These are phyloP conservation scores for Pelargonium australe DNA, from an alignment of 441 rosid species.

Conservation along the genomic window DNA sequence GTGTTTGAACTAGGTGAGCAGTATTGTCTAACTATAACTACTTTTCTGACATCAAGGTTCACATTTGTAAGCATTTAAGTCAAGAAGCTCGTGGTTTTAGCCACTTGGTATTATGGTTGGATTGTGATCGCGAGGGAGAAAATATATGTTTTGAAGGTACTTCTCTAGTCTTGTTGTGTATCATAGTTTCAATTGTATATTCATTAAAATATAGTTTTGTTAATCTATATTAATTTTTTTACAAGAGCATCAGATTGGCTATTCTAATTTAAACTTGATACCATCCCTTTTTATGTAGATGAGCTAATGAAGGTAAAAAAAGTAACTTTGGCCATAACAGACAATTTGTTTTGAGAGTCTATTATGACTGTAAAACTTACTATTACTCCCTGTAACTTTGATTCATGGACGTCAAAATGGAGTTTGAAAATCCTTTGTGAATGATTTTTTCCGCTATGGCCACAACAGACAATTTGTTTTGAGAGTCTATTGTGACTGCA, in stretches of 20 bases:
- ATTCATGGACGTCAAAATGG: background rate
- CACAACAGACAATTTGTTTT: background rate
- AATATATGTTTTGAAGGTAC: constrained; percentile 96
- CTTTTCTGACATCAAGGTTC: constrained; percentile 45
- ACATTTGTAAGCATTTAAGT: constrained; percentile 71
- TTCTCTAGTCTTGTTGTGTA: constrained; percentile 11
- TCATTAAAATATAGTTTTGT: background rate
- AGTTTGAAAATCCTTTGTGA: background rate
- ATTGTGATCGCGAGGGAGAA: constrained; percentile 97
- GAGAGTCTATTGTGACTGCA: background rate
- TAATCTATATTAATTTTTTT: too few species aligned
- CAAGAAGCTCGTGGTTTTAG: constrained; percentile 82
- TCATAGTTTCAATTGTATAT: background rate
- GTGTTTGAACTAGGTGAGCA: background rate
- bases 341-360: background rate
- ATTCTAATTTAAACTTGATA: too few species aligned
- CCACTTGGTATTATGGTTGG: constrained; percentile 87
- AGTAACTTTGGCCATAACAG: background rate
- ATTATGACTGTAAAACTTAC: background rate
- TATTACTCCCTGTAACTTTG: background rate
- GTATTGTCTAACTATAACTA: background rate
- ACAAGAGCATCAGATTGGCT: too few species aligned
- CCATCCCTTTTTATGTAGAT: too few species aligned
- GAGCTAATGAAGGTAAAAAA: too few species aligned
- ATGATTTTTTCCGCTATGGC: background rate